phyloP scores from a whole-genome alignment of 495 filamentous ascomycete species.

The Pyrenula massariospora region DNA sequence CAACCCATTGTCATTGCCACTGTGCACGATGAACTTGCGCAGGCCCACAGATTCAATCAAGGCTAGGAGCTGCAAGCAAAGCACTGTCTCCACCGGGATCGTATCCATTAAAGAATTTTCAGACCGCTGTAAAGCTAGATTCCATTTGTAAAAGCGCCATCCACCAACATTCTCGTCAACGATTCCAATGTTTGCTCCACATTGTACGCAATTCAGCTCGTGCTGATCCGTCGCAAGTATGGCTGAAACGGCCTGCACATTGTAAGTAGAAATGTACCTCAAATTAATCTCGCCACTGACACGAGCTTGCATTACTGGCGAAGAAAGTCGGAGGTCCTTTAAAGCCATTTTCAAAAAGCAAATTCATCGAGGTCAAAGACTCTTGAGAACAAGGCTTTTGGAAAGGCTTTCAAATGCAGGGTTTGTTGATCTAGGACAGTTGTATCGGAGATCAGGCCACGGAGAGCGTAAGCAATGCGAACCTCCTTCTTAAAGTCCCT shows the following conservation, averaged over 20 bases:
- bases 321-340: constrained; percentile 10
- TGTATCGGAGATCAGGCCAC: constrained; percentile 80
- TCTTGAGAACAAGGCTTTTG: not conserved
- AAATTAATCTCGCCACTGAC: constrained; percentile 7
- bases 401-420: constrained; percentile 1
- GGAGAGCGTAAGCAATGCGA: constrained; percentile 33
- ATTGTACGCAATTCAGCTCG: constrained; percentile 26
- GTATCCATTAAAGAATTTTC: constrained; percentile 15
- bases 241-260: not conserved
- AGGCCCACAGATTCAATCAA: constrained; percentile 35
- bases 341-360: not conserved
- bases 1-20: constrained; percentile 20
- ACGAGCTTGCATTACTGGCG: constrained; percentile 4
- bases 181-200: constrained; percentile 29
- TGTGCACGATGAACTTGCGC: constrained; percentile 35
- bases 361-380: not conserved
- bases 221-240: constrained; percentile 3
- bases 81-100: constrained; percentile 36
- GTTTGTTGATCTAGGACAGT: constrained; percentile 62
- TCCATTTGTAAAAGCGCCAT: constrained; percentile 40
- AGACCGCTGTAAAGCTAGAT: constrained; percentile 17
- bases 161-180: constrained; percentile 28
- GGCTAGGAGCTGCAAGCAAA: constrained; percentile 38
- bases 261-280: constrained; percentile 11
- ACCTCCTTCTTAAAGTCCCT: constrained; percentile 85